Evolutionary conservation across 352 stramenopile species (phyloP), one percentile per base, ranked within the genome.

Genomic region (Globisporangium spinosum): DNA sequence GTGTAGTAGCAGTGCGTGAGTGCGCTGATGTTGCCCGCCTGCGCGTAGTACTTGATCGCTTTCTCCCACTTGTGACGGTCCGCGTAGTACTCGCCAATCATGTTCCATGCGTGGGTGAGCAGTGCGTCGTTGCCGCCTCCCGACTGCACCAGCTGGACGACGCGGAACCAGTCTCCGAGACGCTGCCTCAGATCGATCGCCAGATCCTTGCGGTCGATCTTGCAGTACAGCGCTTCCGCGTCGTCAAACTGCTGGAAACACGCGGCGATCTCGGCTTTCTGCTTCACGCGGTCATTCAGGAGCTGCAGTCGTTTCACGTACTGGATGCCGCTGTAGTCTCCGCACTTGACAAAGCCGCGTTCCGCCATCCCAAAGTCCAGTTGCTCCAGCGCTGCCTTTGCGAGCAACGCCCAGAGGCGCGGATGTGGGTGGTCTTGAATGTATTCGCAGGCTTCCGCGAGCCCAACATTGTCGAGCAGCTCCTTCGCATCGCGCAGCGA

Each of bases 181-280:
- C 89, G 77, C 64, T 94, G 83, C 7, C 94, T 85, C 23, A 98
- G 74, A 34, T 97, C 89, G 51, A 98, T 95, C 25, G 94, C 93
- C 12, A 98, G 71, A 65, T 98, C 94, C 62, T 97, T 97, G n/a
- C 94, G 87, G 64, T 98, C 94, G 17, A 98, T 98, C 70, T 98
- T 95, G 22, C 89, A 77, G 75, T 98, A 98, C 22, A 98, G 69
- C 29, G 80, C 77, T 68, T 98, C 94, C 1, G 93, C 93, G 40
- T 98, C 93, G 32, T 98, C 94, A 69, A 97, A 98, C 8, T 94
- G 85, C 65, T 97, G 83, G 58, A 97, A 96, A 71, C 95, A 97
- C 4, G 83, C 87, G 12, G 83, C 83, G 38, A 97, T 88, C 69
- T 98, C 92, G 4, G 94, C 94, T 38, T 93, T 89, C 68, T 97